Base-by-base conservation (phyloP, 257 asterid genomes). In the Solanum microdontum region DNA sequence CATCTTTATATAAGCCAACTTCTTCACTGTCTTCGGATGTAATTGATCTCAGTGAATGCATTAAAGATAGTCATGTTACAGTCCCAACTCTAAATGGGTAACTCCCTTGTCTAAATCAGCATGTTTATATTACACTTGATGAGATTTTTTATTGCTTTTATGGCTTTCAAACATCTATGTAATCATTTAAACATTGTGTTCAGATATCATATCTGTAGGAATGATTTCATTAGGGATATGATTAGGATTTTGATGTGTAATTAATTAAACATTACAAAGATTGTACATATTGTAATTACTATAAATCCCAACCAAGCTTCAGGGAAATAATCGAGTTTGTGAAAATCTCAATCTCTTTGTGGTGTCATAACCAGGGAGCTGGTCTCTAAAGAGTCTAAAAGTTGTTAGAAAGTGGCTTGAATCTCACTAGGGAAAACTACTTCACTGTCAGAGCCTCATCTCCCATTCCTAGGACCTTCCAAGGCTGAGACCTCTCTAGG, bases 61-160 rank as follows among this genome's bases (percentile, higher is more conserved):
- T 93, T 76, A 90, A 89, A 90, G 94, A 92, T 90, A 90, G 93
- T 89, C 91, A 90, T 87, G 97, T 96, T 91, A 92, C 98, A 1
- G 82, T 95, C 73, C 99, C 99, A 88, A 92, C 97, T 69, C 93
- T 96, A 3, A 96, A 96, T 73, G 98, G 99, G 98, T 95, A 94
- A 92, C 55, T 87, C 84, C 48, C 55, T 80, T 66, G 0, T 84
- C 62, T 66, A 74, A 36, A 74, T 40, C 51, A 34, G 32, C 82
- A 74, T 74, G 3, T 74, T 37, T 36, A 74, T 36, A 74, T 74
- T 74, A 21, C 21, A 74, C 55, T 39, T 74, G 82, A 74, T 36
- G 32, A 36, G 82, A 74, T 0, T 23, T 1, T 74, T 21, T 74
- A 36, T 74, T 74, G 51, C 51, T 74, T 36, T 36, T 1, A 74